phyloP scores from a whole-genome alignment of 768 basidiomycete genomes.

The Amanita thiersii region DNA sequence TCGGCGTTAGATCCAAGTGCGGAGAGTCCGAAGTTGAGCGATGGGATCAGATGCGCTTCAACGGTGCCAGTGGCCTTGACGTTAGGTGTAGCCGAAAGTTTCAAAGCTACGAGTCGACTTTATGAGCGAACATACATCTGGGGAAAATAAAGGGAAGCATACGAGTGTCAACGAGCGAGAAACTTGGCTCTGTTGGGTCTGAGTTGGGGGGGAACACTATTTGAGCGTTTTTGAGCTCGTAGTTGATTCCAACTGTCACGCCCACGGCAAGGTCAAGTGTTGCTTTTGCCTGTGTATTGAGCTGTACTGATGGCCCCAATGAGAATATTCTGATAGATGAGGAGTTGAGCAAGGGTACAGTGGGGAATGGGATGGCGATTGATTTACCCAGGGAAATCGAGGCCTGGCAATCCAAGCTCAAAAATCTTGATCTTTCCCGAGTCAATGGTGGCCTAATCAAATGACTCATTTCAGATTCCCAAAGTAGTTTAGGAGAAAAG shows the following conservation, averaged over 20 bases:
- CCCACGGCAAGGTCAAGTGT: conserved; percentile 28
- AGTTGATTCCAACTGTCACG: conserved; percentile 33
- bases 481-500: neutral
- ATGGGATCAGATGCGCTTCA: conserved; percentile 41
- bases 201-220: conserved; percentile 32
- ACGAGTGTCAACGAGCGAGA: conserved; percentile 35
- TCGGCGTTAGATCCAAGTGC: conserved; percentile 29
- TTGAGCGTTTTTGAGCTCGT: conserved; percentile 30
- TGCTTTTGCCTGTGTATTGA: conserved; percentile 29
- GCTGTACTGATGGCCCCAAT: conserved; percentile 38
- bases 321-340: conserved; percentile 27
- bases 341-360: neutral
- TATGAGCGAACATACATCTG: neutral
- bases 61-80: conserved; percentile 32
- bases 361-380: neutral
- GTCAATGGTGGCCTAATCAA: conserved; percentile 26
- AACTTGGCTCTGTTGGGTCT: conserved; percentile 15
- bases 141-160: conserved; percentile 13
- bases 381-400: conserved; percentile 39
- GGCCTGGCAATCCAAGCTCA: conserved; percentile 34
- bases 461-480: neutral
- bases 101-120: conserved; percentile 31
- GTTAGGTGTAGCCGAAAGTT: conserved; percentile 29
- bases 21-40: conserved; percentile 34
- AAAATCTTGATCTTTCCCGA: conserved; percentile 33